Evolutionary conservation across 2,329 filamentous ascomycete species (phyloP).

Genomic region (Samsoniella hepiali): DNA sequence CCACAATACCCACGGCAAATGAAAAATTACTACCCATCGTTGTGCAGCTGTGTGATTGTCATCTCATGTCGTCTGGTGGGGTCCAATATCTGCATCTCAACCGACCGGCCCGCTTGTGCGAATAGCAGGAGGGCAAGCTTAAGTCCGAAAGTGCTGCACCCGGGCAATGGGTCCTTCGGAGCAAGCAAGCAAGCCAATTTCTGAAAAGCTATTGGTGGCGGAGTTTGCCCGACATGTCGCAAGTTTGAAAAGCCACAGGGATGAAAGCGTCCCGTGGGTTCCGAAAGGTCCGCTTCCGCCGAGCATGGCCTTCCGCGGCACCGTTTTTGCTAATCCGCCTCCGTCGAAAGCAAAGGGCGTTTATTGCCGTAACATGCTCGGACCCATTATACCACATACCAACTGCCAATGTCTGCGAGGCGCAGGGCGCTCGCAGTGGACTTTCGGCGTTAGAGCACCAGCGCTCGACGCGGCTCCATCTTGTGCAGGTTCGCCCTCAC

Average conservation of each 20-base stretch:
- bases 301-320: not conserved
- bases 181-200: not conserved
- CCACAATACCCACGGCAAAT: slow-evolving; percentile 3
- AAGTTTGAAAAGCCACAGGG: not conserved
- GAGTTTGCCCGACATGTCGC: not conserved
- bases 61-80: not conserved
- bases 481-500: not conserved
- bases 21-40: not conserved
- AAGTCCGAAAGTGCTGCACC: not conserved
- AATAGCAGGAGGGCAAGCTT: not conserved
- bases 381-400: no score
- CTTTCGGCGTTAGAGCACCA: no score
- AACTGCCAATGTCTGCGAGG: not conserved
- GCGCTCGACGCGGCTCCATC: not conserved
- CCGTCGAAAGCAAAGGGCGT: not conserved
- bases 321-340: not conserved
- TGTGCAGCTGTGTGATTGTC: not conserved
- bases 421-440: not conserved
- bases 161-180: not conserved
- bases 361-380: not conserved
- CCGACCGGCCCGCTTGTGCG: not conserved
- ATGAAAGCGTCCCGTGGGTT: not conserved
- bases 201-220: not conserved
- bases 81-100: not conserved
- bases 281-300: slow-evolving; percentile 8